Evolutionary conservation across 495 filamentous ascomycete genomes (phyloP), one percentile per base, ranked within the genome.

Genomic region (Podospora didyma): DNA sequence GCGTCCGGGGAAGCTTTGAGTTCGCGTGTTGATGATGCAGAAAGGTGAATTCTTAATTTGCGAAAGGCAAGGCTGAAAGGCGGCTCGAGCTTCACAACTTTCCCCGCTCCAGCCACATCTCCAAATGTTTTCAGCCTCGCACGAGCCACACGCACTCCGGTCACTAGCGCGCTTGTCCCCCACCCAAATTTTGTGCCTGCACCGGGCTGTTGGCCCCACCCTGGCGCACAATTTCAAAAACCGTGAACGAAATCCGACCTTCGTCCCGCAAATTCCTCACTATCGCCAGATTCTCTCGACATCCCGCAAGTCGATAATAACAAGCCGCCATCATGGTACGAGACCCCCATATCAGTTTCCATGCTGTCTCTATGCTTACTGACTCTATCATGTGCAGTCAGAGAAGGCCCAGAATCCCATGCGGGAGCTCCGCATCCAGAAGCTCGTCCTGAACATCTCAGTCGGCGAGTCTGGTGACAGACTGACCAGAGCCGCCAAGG

Each of bases 401-500:
- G 83, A 90, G 73, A 93, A 97, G 83, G 80, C 80, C 78, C 79
- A 82, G 69, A 98, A 98, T 85, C 92, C 94, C 79, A 97, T 97
- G 95, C 89, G 91, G 80, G 92, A 97, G 82, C 89, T 99, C 74
- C 89, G 90, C 82, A 96, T 99, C 82, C 90, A 96, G 81, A 99
- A 99, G 85, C 90, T 99, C 79, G 94, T 97, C 75, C 92, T 99
- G 73, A 99, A 99, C 86, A 99, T 99, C 84, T 96, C 88, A 58
- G 95, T 99, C 75, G 95, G 95, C 80, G 95, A 99, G 84, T 97
- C 95, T 85, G 95, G 95, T 87, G 95, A 99, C 79, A 96, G 95
- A 87, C 87, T 99, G 72, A 99, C 95, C 68, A 89, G 95, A 84
- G 95, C 95, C 69, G 95, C 95, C 70, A 99, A 99, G 85, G 95